Evolutionary conservation across 441 rosid species (phyloP), one percentile per base, ranked within the genome.

Genomic region (Erodium texanum): DNA sequence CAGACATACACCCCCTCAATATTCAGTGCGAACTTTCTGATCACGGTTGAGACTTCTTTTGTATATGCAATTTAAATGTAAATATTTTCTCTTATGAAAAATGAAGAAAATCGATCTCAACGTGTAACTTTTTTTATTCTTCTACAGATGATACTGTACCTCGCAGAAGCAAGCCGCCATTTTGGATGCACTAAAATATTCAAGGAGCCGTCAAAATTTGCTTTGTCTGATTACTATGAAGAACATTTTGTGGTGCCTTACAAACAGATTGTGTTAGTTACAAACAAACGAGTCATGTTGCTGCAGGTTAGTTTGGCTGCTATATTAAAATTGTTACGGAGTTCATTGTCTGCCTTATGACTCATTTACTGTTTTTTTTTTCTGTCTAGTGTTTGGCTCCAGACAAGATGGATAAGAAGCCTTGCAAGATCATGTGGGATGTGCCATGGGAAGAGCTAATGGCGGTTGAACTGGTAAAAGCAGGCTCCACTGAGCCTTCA

Each of bases 371-470:
- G 20, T 68, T 72, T n/a, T n/a, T n/a, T n/a, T n/a, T n/a, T n/a
- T 75, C 66, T 70, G 43, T 81, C 52, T 73, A 95, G 99, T 90
- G 93, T 83, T 72, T 76, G 52, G 81, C 82, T 83, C 82, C 74
- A 24, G 93, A 86, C 78, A 86, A 89, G 80, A 85, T 92, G 90
- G 96, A 90, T 71, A 90, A 82, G 76, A 95, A 87, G 69, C 92
- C 99, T 77, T 85, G 88, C 82, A 95, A 92, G 85, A 90, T 95
- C 74, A 82, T 84, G 82, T 95, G 99, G 99, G 97, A 95, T 78
- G 95, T 95, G 75, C 87, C 96, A 19, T 95, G 98, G 98, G 96
- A 90, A 74, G 93, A 90, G 74, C 86, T 95, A 69, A 77, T 95
- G 96, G 83, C 98, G 19, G 71, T 92, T 82, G 99, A 95, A 77